A percentile compares a stretch with the other conserved stretches of the same genome.
Conservation (phyloP, 1,139 yeast species). For the Blastobotrys buckinghamii region DNA sequence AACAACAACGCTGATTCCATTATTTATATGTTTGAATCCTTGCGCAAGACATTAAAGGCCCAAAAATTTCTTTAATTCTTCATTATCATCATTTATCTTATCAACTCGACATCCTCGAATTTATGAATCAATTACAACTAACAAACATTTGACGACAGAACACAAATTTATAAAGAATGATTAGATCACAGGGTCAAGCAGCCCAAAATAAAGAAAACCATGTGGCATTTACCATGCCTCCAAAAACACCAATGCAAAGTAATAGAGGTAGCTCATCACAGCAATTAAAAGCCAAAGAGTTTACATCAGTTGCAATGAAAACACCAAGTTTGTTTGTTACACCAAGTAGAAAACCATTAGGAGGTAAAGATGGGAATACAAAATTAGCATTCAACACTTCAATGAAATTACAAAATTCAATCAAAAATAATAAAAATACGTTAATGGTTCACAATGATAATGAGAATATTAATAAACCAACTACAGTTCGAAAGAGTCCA, state of each 20-base stretch:
- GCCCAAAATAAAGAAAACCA: constrained; percentile 23
- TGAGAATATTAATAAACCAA: background rate
- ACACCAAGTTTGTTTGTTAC: constrained; percentile 12
- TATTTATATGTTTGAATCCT: no score
- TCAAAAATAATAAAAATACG: background rate
- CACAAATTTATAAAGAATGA: background rate
- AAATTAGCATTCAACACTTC: constrained; percentile 5
- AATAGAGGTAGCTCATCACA: background rate
- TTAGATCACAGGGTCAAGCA: background rate
- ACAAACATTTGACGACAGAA: no score
- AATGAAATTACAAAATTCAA: background rate
- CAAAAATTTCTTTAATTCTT: no score
- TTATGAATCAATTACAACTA: no score
- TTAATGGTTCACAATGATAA: background rate
- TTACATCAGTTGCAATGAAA: constrained; percentile 8
- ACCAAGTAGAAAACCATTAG: constrained; percentile 22
- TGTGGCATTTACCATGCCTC: constrained; percentile 19
- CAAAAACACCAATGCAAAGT: constrained; percentile 17
- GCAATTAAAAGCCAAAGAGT: background rate
- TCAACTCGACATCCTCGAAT: no score
- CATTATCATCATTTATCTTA: no score
- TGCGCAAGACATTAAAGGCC: no score
- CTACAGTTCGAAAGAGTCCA: background rate
- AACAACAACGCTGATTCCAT: no score
- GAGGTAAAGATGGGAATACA: constrained; percentile 25